Evolutionary conservation across 768 basidiomycete species (phyloP), one percentile per base, ranked within the genome.

Genomic region (Suillus placidus): DNA sequence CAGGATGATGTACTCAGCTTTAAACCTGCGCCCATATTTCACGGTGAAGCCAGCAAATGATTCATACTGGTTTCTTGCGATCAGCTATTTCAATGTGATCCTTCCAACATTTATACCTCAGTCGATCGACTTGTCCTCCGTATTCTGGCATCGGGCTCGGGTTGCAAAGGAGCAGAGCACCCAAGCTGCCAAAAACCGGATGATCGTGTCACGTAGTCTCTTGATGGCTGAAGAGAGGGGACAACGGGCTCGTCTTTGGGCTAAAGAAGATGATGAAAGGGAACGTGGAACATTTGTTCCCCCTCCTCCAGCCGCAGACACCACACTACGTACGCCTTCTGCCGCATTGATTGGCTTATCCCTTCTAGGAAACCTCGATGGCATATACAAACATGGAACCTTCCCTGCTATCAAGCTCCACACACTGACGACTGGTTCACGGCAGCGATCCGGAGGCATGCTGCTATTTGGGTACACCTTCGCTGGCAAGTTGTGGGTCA

Each of bases 1-100:
- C 64, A 89, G 87, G 64, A 86, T 94, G 87, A 88, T 95, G 85
- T 95, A 95, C 75, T 91, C 92, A 9, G 92, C 94, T 14, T 80
- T 94, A 58, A 95, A 94, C 76, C 78, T 94, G 45, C 85, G 93
- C 4, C 87, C 89, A 6, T 83, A 85, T 72, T 77, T 88, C 47
- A 70, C 78, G 47, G 78, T 80, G 63, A 81, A 79, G 60, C 71
- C 81, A 3, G 71, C 80, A 23, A 79, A 83, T 68, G 82, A 84
- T 66, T 93, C 91, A 13, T 92, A 91, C 79, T 93, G 90, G 88
- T 92, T 88, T 80, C 82, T 93, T 40, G 86, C 89, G n/a, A 86
- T 92, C 64, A 88, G 89, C 5, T 92, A 91, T 78, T 92, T 90
- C 82, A 94, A 93, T 76, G 82, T 95, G 69, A 79, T 93, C 63